These are phyloP conservation scores for Termitomyces sp. DNA, from an alignment of 768 basidiomycete genomes.

Conservation along the genomic window DNA sequence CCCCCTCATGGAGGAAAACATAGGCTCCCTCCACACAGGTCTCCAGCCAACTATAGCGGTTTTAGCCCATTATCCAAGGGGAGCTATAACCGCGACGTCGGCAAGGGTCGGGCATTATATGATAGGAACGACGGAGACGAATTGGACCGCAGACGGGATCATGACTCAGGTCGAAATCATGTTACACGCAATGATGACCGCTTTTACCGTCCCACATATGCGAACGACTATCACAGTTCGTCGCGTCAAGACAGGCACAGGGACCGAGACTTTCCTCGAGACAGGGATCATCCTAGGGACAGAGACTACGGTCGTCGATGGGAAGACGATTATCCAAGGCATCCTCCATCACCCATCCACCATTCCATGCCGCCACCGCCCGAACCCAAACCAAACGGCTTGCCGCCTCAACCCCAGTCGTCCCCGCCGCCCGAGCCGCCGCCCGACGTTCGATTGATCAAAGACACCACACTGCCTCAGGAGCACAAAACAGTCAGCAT, in stretches of 20 bases:
- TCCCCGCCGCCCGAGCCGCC: slow-evolving; percentile 33
- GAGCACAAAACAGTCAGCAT: slow-evolving; percentile 37
- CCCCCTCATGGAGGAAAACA: slow-evolving; percentile 32
- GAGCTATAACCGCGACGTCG: slow-evolving; percentile 27
- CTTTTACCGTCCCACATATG: slow-evolving; percentile 20
- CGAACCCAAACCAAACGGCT: slow-evolving; percentile 9
- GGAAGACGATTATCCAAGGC: slow-evolving; percentile 18
- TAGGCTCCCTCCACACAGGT: slow-evolving; percentile 34
- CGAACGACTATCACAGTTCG: slow-evolving; percentile 20
- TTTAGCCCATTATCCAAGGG: slow-evolving; percentile 34
- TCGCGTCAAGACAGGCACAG: slow-evolving; percentile 23
- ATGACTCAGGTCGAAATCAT: slow-evolving; percentile 18
- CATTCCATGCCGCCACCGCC: slow-evolving; percentile 16
- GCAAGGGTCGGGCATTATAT: slow-evolving; percentile 28
- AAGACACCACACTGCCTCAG: slow-evolving; percentile 19
- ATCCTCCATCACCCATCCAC: slow-evolving; percentile 17
- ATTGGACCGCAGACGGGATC: slow-evolving; percentile 20
- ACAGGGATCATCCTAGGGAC: not conserved
- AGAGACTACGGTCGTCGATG: slow-evolving; percentile 18
- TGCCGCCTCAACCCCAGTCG: slow-evolving; percentile 12
- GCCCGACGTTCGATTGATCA: slow-evolving; percentile 22
- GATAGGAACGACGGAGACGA: slow-evolving; percentile 24
- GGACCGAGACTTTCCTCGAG: not conserved
- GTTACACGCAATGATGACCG: slow-evolving; percentile 15
- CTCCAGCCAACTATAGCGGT: slow-evolving; percentile 18